Percentiles rank a stretch among this genome's conserved stretches.
phyloP scores from a whole-genome alignment of 2,329 filamentous ascomycete species.

The Samsoniella hepiali region DNA sequence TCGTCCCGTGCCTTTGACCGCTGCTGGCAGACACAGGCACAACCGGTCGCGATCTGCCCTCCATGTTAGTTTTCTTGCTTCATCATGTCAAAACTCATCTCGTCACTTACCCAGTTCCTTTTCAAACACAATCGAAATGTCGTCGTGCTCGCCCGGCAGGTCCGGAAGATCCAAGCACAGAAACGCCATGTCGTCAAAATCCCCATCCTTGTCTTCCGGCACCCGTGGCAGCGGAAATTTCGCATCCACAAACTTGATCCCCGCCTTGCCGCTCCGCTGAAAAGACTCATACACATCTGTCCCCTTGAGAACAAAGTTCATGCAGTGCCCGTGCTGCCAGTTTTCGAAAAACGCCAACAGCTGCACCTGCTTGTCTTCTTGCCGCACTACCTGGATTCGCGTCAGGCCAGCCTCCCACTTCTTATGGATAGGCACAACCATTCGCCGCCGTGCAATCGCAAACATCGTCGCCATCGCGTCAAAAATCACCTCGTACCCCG shows the following conservation, averaged over 20 bases:
- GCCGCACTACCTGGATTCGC: conserved; percentile 71
- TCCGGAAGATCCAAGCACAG: conserved; percentile 84
- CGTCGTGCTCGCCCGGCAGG: conserved; percentile 88
- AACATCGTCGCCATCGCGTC: conserved; percentile 71
- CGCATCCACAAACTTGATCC: conserved; percentile 78
- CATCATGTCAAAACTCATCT: background rate
- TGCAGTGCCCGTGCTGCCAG: conserved; percentile 80
- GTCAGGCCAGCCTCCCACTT: conserved; percentile 85
- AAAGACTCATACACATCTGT: conserved; percentile 79
- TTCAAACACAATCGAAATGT: conserved; percentile 83
- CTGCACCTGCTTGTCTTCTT: conserved; percentile 71
- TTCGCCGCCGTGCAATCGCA: conserved; percentile 77
- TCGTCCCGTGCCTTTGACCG: conserved; percentile 48
- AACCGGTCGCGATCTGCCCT: conserved; percentile 53
- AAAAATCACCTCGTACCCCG: conserved; percentile 73
- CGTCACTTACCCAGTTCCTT: conserved; percentile 63
- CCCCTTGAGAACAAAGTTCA: conserved; percentile 83
- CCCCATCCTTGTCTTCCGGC: conserved; percentile 47
- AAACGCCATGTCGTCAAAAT: conserved; percentile 64
- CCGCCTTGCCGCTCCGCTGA: conserved; percentile 61
- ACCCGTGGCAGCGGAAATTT: conserved; percentile 80
- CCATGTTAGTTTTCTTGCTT: conserved; percentile 24
- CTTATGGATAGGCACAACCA: conserved; percentile 91
- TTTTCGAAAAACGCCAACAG: conserved; percentile 84
- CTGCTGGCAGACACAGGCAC: conserved; percentile 51